These are phyloP conservation scores for Solanum rostratum DNA, from an alignment of 257 asterid species.

Conservation along the genomic window DNA sequence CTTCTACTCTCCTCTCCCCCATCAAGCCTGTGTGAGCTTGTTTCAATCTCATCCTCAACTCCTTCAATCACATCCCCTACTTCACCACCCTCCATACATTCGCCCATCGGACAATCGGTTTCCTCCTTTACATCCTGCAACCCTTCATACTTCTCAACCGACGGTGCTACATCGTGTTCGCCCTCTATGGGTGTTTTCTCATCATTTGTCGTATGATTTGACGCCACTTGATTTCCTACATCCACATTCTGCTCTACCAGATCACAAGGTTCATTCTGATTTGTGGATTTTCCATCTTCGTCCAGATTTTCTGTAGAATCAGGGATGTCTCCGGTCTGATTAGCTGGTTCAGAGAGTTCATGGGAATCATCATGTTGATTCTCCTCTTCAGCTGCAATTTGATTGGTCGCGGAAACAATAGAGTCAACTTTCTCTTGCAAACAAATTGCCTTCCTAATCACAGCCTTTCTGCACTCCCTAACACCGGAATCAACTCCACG, in stretches of 20 bases:
- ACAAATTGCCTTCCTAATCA: constrained; percentile 48
- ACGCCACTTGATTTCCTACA: neutral
- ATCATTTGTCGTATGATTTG: neutral
- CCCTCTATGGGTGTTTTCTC: neutral
- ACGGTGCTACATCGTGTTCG: neutral
- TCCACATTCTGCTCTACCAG: neutral
- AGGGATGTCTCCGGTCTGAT: neutral
- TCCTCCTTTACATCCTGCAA: neutral
- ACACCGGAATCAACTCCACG: constrained; percentile 53
- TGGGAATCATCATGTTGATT: neutral
- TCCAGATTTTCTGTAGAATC: neutral
- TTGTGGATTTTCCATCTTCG: neutral
- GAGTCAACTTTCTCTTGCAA: constrained; percentile 67
- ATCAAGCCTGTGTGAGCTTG: neutral
- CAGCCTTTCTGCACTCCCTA: constrained; percentile 55
- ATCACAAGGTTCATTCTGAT: neutral
- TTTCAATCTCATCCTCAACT: neutral
- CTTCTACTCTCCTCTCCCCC: neutral
- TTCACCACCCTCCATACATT: neutral
- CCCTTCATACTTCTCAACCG: neutral
- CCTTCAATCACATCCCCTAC: neutral
- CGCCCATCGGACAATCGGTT: neutral
- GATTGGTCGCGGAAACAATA: neutral
- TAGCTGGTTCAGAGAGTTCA: neutral
- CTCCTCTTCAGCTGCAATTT: neutral